Conservation (phyloP, 2,329 filamentous ascomycete genomes). For the Monosporascus cannonballus region DNA sequence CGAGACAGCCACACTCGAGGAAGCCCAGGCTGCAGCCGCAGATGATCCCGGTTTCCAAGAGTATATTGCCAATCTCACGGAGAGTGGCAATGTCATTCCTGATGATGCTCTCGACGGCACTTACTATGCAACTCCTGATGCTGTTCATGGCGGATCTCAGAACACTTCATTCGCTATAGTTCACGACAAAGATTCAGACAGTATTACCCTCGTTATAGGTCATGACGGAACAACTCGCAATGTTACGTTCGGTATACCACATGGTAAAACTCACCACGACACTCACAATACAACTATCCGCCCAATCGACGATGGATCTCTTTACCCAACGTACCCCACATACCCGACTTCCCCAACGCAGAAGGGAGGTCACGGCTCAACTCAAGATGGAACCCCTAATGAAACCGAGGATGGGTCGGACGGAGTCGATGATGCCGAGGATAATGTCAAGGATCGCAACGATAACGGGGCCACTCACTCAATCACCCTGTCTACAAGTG, state of each 20-base stretch:
- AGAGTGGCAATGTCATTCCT: not conserved
- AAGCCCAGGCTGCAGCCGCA: not conserved
- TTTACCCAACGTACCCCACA: too few relatives aligned
- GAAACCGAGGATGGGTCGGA: too few relatives aligned
- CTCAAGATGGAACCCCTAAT: too few relatives aligned
- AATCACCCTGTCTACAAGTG: too few relatives aligned
- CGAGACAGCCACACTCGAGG: not conserved
- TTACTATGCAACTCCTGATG: not conserved
- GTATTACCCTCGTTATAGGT: not conserved
- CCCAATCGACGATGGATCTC: too few relatives aligned
- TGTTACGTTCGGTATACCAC: not conserved
- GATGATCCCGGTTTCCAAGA: not conserved
- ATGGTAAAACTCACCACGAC: not conserved
- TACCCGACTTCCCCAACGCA: too few relatives aligned
- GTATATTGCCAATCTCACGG: not conserved
- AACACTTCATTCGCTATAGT: not conserved
- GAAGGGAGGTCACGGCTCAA: too few relatives aligned
- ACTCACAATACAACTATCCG: too few relatives aligned
- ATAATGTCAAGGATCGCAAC: too few relatives aligned
- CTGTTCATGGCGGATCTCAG: not conserved
- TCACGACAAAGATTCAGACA: not conserved
- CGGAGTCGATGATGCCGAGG: too few relatives aligned
- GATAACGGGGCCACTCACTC: too few relatives aligned
- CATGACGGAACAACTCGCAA: not conserved
- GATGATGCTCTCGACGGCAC: not conserved